Percentiles rank a stretch among this genome's conserved stretches.
These are phyloP conservation scores for Trifolium dubium DNA, from an alignment of 306 rosid species.

Conservation along the genomic window DNA sequence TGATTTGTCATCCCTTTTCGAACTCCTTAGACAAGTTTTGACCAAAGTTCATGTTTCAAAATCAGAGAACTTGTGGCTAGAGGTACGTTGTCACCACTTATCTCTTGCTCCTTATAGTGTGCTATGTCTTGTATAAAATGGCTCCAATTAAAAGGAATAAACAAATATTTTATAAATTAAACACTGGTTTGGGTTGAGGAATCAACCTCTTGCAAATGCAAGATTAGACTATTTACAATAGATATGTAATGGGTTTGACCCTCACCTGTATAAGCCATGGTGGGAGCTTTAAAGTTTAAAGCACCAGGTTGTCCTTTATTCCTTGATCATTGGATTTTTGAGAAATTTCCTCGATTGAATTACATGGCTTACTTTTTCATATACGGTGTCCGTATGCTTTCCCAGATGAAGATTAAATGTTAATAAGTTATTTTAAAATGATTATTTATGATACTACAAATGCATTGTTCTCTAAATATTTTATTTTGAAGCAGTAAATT, in stretches of 20 bases:
- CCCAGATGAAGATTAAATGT: conserved; percentile 3
- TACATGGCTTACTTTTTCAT: conserved; percentile 15
- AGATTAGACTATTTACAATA: background rate
- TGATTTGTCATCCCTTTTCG: conserved; percentile 71
- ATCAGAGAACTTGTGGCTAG: conserved; percentile 80
- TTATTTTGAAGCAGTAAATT: background rate
- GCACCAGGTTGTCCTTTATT: background rate
- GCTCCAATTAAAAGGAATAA: conserved; percentile 2
- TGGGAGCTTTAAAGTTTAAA: conserved; percentile 10
- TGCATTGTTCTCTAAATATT: too few species aligned
- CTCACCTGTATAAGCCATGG: background rate
- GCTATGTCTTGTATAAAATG: conserved; percentile 25
- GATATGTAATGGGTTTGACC: background rate
- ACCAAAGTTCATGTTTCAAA: conserved; percentile 53
- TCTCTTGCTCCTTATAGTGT: conserved; percentile 1
- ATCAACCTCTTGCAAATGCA: conserved; percentile 20
- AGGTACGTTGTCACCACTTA: conserved; percentile 56
- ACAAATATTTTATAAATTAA: background rate
- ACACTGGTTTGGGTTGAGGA: background rate
- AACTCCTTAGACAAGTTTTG: conserved; percentile 58
- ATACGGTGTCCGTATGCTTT: conserved; percentile 12
- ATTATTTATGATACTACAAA: background rate
- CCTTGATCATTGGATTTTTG: conserved; percentile 22
- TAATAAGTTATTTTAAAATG: background rate
- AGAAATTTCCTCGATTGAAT: conserved; percentile 5